Evolutionary conservation across 2,329 filamentous ascomycete species (phyloP).

Genomic region (Talaromyces marneffei): DNA sequence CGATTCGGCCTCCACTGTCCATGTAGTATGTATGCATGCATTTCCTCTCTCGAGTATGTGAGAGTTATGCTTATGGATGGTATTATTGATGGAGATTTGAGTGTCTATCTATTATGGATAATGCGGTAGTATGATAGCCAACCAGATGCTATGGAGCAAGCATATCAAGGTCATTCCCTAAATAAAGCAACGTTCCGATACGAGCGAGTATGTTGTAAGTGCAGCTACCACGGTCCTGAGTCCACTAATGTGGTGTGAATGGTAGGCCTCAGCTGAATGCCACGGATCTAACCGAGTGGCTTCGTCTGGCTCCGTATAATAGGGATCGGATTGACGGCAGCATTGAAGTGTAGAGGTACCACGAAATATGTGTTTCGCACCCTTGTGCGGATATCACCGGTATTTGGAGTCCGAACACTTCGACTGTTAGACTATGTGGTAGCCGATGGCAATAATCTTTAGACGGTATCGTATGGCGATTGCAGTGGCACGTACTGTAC

Average conservation of each 20-base stretch:
- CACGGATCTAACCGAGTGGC: background rate
- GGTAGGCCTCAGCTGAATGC: background rate
- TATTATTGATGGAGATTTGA: too few relatives aligned
- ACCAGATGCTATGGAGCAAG: background rate
- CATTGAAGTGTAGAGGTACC: background rate
- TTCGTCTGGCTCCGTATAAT: background rate
- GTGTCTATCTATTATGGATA: too few relatives aligned
- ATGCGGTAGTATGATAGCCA: background rate
- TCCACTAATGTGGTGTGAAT: background rate
- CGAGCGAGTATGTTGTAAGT: background rate
- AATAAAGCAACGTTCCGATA: background rate
- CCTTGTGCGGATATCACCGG: too few relatives aligned
- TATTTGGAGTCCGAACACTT: too few relatives aligned
- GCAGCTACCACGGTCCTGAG: background rate
- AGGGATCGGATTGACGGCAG: background rate
- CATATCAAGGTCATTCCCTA: too few relatives aligned
- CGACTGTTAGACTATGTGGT: too few relatives aligned
- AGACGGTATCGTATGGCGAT: background rate
- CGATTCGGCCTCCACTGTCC: too few relatives aligned
- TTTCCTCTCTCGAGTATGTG: too few relatives aligned
- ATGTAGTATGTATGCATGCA: background rate
- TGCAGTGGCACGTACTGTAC: background rate
- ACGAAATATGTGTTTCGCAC: too few relatives aligned
- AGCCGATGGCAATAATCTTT: background rate
- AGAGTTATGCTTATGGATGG: too few relatives aligned